phyloP scores from a whole-genome alignment of 257 asterid species.

The Prunella vulgaris region DNA sequence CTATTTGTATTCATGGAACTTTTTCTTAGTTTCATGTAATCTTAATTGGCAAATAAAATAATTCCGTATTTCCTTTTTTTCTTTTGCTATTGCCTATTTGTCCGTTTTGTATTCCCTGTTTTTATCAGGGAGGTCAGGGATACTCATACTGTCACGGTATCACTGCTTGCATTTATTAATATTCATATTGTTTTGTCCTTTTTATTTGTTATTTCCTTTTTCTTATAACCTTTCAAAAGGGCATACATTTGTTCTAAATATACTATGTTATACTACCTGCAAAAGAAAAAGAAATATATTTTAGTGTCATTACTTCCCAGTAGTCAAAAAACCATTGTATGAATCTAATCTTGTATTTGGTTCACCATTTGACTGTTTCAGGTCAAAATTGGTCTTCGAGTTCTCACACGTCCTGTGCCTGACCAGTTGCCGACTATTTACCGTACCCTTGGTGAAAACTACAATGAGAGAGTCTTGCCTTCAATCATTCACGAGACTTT shows the following conservation, averaged over 20 bases:
- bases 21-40: background rate
- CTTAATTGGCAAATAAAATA: background rate
- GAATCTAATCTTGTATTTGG: slow-evolving; percentile 7
- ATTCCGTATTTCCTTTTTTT: background rate
- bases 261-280: background rate
- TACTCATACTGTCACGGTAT: background rate
- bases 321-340: background rate
- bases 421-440: slow-evolving; percentile 84
- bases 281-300: background rate
- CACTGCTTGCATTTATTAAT: too few relatives aligned
- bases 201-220: too few relatives aligned
- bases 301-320: background rate
- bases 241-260: background rate
- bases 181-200: too few relatives aligned
- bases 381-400: slow-evolving; percentile 93
- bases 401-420: slow-evolving; percentile 81
- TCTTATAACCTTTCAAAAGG: background rate
- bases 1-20: background rate
- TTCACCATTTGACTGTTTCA: slow-evolving; percentile 26
- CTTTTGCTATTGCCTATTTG: background rate
- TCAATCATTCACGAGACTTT: slow-evolving; percentile 87
- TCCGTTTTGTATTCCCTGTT: background rate
- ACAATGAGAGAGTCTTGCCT: slow-evolving; percentile 83
- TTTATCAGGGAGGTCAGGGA: background rate
- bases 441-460: slow-evolving; percentile 80